Percentiles rank a stretch among this genome's conserved stretches.
Evolutionary conservation across 164 flowering plant genomes (phyloP).

Genomic region (Litsea cubeba): DNA sequence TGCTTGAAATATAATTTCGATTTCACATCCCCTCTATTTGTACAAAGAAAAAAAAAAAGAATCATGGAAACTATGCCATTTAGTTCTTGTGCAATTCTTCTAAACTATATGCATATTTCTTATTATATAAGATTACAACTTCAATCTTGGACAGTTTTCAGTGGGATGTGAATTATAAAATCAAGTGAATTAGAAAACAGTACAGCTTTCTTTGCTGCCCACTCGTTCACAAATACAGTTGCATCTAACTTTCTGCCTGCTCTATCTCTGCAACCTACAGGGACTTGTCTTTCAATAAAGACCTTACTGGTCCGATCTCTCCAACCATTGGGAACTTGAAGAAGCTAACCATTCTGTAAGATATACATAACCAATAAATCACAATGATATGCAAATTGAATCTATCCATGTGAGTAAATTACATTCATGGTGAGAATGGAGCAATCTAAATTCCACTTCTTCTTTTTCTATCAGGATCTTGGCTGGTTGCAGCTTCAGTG

Average conservation of each 20-base stretch:
- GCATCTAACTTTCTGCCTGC: background rate
- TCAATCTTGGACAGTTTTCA: background rate
- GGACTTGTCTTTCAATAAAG: conserved; percentile 75
- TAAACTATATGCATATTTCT: background rate
- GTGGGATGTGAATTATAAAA: background rate
- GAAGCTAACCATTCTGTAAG: conserved; percentile 70
- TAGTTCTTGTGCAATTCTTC: background rate
- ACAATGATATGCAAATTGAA: background rate
- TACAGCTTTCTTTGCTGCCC: background rate
- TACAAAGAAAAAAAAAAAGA: background rate
- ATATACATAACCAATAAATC: background rate
- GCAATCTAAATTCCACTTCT: background rate
- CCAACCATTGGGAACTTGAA: conserved; percentile 57
- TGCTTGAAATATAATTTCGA: no score
- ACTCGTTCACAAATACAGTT: background rate
- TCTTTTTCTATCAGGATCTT: conserved; percentile 47
- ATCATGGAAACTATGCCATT: background rate
- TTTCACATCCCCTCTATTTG: background rate
- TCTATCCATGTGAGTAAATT: background rate
- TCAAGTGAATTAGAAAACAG: background rate
- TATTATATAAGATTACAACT: background rate
- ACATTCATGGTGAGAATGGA: background rate
- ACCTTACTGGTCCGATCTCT: conserved; percentile 62
- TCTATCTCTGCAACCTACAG: conserved; percentile 30
- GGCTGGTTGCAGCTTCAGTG: conserved; percentile 79